A percentile compares a stretch with the other conserved stretches of the same genome.
Conservation (phyloP, 495 filamentous ascomycete species). For the Penicillium riverlandense region DNA sequence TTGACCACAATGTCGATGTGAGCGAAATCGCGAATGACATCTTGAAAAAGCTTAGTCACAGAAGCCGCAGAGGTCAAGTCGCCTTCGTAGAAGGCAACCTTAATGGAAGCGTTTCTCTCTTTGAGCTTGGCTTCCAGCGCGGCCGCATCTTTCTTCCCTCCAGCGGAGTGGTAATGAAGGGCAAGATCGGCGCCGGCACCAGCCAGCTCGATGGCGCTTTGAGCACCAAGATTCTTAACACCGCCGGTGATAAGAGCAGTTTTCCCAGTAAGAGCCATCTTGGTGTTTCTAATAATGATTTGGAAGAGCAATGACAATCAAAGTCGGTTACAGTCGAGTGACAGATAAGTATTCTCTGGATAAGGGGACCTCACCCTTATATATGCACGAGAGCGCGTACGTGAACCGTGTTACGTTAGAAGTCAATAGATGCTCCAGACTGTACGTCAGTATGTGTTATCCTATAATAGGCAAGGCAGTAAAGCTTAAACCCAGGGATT, state of each 20-base stretch:
- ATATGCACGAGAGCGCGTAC: too few relatives aligned
- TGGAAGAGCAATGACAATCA: too few relatives aligned
- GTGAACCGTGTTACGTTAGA: too few relatives aligned
- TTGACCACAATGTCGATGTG: slow-evolving; percentile 49
- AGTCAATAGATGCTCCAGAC: too few relatives aligned
- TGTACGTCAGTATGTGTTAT: too few relatives aligned
- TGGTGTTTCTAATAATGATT: too few relatives aligned
- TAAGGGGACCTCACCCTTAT: too few relatives aligned
- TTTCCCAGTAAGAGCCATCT: too few relatives aligned
- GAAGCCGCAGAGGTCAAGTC: slow-evolving; percentile 24
- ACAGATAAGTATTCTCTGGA: too few relatives aligned
- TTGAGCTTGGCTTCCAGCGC: slow-evolving; percentile 20
- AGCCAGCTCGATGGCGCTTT: slow-evolving; percentile 20
- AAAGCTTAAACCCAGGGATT: too few relatives aligned
- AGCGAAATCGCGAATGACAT: slow-evolving; percentile 23
- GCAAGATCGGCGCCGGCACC: slow-evolving; percentile 21
- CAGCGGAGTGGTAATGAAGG: slow-evolving; percentile 25
- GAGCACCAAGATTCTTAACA: slow-evolving; percentile 28
- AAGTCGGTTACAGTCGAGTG: too few relatives aligned
- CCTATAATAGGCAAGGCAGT: too few relatives aligned
- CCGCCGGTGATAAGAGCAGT: slow-evolving; percentile 43
- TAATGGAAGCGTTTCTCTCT: slow-evolving; percentile 17
- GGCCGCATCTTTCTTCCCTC: slow-evolving; percentile 15
- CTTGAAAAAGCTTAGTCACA: slow-evolving; percentile 25
- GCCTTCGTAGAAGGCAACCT: slow-evolving; percentile 23